Evolutionary conservation across 768 basidiomycete genomes (phyloP).

Genomic region (Boletus reticulatus): DNA sequence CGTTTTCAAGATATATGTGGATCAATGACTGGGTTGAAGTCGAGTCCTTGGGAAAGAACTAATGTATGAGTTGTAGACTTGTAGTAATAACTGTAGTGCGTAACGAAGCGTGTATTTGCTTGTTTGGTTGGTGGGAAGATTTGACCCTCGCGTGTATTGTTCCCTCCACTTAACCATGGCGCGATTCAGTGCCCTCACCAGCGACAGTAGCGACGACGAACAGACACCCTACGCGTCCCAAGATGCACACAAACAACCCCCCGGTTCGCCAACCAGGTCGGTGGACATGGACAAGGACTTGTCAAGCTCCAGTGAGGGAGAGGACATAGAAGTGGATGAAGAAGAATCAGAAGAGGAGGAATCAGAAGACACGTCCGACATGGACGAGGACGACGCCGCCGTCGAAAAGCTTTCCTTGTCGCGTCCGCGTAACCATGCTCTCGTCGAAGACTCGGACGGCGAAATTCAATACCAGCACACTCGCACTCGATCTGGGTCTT

Average conservation of each 20-base stretch:
- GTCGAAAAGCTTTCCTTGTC: conserved; percentile 25
- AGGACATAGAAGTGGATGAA: conserved; percentile 29
- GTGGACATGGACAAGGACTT: conserved; percentile 33
- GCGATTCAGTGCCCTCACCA: conserved; percentile 64
- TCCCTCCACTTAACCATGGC: conserved; percentile 44
- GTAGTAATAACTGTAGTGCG: not conserved
- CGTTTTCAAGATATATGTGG: conserved; percentile 90
- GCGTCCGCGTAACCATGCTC: conserved; percentile 42
- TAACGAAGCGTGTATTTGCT: conserved; percentile 15
- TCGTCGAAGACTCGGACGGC: conserved; percentile 55
- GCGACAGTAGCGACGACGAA: conserved; percentile 56
- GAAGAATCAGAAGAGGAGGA: conserved; percentile 37
- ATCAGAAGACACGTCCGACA: conserved; percentile 41
- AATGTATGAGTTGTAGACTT: not conserved
- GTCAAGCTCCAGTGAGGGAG: conserved; percentile 28
- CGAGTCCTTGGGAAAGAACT: not conserved
- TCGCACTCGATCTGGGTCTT: conserved; percentile 35
- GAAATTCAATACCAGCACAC: conserved; percentile 47
- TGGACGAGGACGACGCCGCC: conserved; percentile 51
- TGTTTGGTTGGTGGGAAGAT: conserved; percentile 27
- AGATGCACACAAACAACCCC: conserved; percentile 17
- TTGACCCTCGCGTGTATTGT: conserved; percentile 19
- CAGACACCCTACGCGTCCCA: conserved; percentile 34
- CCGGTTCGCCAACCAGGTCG: conserved; percentile 20
- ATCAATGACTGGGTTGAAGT: conserved; percentile 78